A percentile compares a stretch with the other conserved stretches of the same genome.
Conservation (phyloP, 352 stramenopile genomes). For the Globisporangium echinulatum region DNA sequence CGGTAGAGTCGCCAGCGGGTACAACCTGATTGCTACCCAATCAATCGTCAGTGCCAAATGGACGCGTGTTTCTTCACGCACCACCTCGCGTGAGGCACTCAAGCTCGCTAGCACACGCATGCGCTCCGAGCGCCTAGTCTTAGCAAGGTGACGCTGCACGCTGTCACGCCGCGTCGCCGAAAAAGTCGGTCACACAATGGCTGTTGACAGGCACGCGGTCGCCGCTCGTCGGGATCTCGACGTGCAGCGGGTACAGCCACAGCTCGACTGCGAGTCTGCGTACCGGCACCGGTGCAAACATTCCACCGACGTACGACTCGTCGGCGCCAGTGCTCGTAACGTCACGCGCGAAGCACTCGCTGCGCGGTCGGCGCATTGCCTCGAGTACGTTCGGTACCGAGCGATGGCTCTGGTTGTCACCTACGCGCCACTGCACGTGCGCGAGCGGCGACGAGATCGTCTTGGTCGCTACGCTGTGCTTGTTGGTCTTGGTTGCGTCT, state of each 20-base stretch:
- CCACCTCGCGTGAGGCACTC: neutral
- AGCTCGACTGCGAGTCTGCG: slow-evolving; percentile 47
- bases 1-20: neutral
- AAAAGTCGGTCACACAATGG: slow-evolving; percentile 41
- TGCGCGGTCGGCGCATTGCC: slow-evolving; percentile 9
- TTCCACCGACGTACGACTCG: slow-evolving; percentile 21
- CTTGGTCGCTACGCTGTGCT: slow-evolving; percentile 12
- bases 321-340: neutral
- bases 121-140: too few species aligned
- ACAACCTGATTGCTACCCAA: neutral
- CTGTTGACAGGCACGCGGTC: slow-evolving; percentile 41
- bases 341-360: slow-evolving; percentile 20
- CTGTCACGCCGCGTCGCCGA: slow-evolving; percentile 14
- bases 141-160: neutral
- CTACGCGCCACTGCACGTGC: slow-evolving; percentile 56
- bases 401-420: slow-evolving; percentile 24
- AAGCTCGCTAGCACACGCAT: neutral
- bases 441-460: slow-evolving; percentile 23
- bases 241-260: slow-evolving; percentile 70
- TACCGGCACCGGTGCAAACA: slow-evolving; percentile 47
- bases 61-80: neutral
- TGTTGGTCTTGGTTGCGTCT: slow-evolving; percentile 32
- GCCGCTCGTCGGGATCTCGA: slow-evolving; percentile 49
- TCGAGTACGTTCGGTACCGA: slow-evolving; percentile 46
- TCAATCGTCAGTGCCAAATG: too few species aligned